Conservation (phyloP, 2,329 filamentous ascomycete genomes). For the Coniella vitis region DNA sequence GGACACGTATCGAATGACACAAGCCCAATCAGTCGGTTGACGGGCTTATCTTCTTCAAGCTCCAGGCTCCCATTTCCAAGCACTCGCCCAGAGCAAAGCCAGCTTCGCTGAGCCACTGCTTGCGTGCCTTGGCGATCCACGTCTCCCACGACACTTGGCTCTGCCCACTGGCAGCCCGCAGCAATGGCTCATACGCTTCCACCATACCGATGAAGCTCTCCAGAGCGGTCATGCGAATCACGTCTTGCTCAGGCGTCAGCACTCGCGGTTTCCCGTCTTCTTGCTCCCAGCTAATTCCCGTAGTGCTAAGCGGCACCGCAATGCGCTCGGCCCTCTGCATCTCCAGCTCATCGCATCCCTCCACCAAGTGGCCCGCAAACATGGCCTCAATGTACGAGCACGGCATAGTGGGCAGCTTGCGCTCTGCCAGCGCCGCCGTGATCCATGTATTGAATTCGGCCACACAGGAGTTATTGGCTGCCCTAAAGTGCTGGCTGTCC, state of each 20-base stretch:
- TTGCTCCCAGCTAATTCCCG: slow-evolving; percentile 14
- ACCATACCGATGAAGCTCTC: slow-evolving; percentile 27
- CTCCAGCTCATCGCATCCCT: slow-evolving; percentile 44
- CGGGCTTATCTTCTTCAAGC: slow-evolving; percentile 21
- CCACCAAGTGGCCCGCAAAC: slow-evolving; percentile 32
- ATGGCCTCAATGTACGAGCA: slow-evolving; percentile 53
- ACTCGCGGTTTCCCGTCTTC: slow-evolving; percentile 2
- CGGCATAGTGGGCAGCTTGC: slow-evolving; percentile 48
- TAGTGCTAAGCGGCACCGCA: slow-evolving; percentile 26
- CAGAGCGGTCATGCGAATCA: slow-evolving; percentile 20
- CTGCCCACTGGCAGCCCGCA: slow-evolving; percentile 55
- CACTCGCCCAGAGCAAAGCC: slow-evolving; percentile 53
- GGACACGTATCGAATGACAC: no score
- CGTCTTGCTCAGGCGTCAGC: slow-evolving; percentile 19
- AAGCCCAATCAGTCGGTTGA: no score
- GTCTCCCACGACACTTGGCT: slow-evolving; percentile 57
- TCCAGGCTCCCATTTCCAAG: slow-evolving; percentile 17
- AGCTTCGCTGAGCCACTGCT: slow-evolving; percentile 50
- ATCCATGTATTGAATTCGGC: slow-evolving; percentile 55
- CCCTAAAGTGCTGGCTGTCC: slow-evolving; percentile 52
- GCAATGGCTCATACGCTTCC: slow-evolving; percentile 54
- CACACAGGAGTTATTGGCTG: slow-evolving; percentile 54
- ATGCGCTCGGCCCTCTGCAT: slow-evolving; percentile 50
- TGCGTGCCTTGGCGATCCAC: slow-evolving; percentile 57
- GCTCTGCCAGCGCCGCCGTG: slow-evolving; percentile 47